phyloP scores from a whole-genome alignment of 2,329 filamentous ascomycete species.

The Ascocoryne sarcoides region DNA sequence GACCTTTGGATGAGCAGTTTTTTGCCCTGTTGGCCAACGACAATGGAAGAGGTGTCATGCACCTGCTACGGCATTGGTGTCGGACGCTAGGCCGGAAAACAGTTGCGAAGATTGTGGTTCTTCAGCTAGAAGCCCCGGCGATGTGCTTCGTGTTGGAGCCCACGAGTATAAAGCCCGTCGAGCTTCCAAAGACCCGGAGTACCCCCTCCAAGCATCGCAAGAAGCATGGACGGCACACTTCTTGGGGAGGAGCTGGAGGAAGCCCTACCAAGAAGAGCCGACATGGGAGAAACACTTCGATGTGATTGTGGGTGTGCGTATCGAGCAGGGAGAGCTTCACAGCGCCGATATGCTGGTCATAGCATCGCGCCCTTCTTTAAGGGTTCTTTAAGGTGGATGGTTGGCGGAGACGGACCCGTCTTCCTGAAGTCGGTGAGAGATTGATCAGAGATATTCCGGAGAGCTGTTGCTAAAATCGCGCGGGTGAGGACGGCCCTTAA shows the following conservation, averaged over 20 bases:
- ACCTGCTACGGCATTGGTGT: background rate
- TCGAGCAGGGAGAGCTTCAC: background rate
- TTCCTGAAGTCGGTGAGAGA: too few relatives aligned
- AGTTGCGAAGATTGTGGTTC: background rate
- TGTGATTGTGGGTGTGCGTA: background rate
- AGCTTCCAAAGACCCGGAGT: background rate
- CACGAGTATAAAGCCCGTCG: background rate
- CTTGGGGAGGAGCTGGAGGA: background rate
- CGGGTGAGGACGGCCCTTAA: too few relatives aligned
- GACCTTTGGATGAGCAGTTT: background rate
- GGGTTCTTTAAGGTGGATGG: too few relatives aligned
- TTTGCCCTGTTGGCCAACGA: background rate
- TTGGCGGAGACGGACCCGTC: too few relatives aligned
- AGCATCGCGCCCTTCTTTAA: too few relatives aligned
- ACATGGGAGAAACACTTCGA: background rate
- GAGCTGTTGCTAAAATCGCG: too few relatives aligned
- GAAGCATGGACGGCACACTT: background rate
- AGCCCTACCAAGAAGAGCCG: background rate
- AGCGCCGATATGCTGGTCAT: too few relatives aligned
- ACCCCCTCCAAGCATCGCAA: background rate
- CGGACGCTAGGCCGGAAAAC: background rate
- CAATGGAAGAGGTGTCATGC: background rate
- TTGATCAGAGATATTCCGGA: too few relatives aligned
- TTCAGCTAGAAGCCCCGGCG: background rate
- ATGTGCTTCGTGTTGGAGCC: background rate